These are phyloP conservation scores for Penicillium sp. DNA, from an alignment of 2,329 filamentous ascomycete genomes.

Conservation along the genomic window DNA sequence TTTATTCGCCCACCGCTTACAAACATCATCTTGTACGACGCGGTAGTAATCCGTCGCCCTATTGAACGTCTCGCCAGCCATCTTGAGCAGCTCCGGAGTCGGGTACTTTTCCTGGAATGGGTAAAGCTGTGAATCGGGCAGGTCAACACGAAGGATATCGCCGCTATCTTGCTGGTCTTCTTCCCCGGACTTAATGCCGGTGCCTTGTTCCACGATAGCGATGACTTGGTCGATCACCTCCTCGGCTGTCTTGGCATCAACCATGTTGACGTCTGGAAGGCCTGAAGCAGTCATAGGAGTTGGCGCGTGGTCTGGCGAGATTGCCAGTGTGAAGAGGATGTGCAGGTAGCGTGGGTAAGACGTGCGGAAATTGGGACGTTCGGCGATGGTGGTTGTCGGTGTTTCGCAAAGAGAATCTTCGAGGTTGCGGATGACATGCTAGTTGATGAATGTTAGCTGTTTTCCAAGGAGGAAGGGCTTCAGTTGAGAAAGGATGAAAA, in stretches of 20 bases:
- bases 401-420: not conserved
- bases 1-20: constrained; percentile 36
- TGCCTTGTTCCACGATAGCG: constrained; percentile 14
- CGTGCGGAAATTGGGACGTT: not conserved
- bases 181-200: not conserved
- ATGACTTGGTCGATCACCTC: constrained; percentile 36
- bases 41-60: constrained; percentile 53
- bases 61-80: constrained; percentile 55
- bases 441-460: not conserved
- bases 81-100: constrained; percentile 54
- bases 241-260: constrained; percentile 29
- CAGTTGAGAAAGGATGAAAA: not conserved
- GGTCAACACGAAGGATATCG: not conserved
- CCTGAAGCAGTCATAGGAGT: not conserved
- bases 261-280: not conserved
- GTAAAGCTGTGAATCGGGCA: not conserved
- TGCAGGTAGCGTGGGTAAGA: constrained; percentile 2
- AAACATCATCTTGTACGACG: constrained; percentile 30
- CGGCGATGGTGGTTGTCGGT: not conserved
- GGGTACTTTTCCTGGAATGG: constrained; percentile 41
- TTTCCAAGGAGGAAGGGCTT: not conserved
- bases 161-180: not conserved
- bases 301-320: not conserved
- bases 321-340: not conserved
- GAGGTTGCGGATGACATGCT: not conserved